phyloP scores from a whole-genome alignment of 768 basidiomycete species.

The Trametes meyenii region DNA sequence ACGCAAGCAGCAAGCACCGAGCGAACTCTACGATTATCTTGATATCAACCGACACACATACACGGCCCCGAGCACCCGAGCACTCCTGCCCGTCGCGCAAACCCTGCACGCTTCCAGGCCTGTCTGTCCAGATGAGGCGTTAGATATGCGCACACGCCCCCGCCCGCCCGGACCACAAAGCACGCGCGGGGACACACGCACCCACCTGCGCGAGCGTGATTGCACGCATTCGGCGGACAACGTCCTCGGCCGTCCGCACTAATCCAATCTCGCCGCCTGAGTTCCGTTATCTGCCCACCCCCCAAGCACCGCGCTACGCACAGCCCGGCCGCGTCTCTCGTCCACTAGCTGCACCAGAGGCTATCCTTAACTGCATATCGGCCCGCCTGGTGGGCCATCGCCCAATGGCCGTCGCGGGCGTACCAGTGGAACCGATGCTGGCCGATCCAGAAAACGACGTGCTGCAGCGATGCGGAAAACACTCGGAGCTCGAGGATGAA shows the following conservation, averaged over 20 bases:
- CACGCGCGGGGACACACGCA: constrained; percentile 16
- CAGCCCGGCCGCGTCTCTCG: neutral
- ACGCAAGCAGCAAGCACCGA: constrained; percentile 1
- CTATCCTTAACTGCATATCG: constrained; percentile 17
- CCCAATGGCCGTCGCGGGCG: constrained; percentile 30
- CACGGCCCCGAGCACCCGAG: constrained; percentile 25
- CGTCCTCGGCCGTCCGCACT: neutral
- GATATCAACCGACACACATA: constrained; percentile 19
- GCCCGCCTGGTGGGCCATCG: constrained; percentile 7
- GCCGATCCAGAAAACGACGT: constrained; percentile 39
- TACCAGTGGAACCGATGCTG: constrained; percentile 30
- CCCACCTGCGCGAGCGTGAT: constrained; percentile 3
- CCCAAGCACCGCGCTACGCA: neutral
- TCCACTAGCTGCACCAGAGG: constrained; percentile 25
- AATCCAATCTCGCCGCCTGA: neutral
- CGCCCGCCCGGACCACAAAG: constrained; percentile 4
- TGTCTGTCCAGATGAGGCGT: constrained; percentile 15
- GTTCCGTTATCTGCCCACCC: constrained; percentile 15
- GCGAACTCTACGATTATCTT: constrained; percentile 20
- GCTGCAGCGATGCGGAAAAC: constrained; percentile 40
- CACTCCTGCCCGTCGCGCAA: constrained; percentile 3
- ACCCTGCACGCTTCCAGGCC: constrained; percentile 5
- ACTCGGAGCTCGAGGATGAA: constrained; percentile 43
- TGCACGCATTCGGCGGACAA: neutral
- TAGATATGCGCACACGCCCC: constrained; percentile 8